These are phyloP conservation scores for Akanthomyces dipterigenus DNA, from an alignment of 2,329 filamentous ascomycete species.

Conservation along the genomic window DNA sequence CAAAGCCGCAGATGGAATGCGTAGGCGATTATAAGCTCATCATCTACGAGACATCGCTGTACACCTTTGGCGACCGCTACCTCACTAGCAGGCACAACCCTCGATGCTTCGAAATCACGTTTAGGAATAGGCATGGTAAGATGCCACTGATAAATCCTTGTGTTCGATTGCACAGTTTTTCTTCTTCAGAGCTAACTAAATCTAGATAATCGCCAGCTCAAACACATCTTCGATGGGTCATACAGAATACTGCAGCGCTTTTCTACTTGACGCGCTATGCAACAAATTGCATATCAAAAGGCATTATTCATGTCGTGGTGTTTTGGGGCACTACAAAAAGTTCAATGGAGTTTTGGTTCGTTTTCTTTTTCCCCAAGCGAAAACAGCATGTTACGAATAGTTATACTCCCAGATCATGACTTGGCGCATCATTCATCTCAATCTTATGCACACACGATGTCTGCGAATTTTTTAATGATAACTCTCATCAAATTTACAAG, in stretches of 20 bases:
- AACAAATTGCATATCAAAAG: neutral
- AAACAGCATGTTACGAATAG: neutral
- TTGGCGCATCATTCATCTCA: neutral
- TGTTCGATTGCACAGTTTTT: neutral
- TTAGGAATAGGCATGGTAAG: neutral
- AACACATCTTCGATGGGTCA: neutral
- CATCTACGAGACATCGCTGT: neutral
- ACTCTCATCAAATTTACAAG: neutral
- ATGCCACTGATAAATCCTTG: no score
- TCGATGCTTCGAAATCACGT: neutral
- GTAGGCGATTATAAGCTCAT: neutral
- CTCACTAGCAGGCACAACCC: neutral
- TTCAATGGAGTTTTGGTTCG: neutral
- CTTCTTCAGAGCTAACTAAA: neutral
- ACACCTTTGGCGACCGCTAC: conserved; percentile 8
- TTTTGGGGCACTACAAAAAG: neutral
- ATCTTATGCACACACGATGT: neutral
- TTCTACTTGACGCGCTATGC: neutral
- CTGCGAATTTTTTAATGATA: neutral
- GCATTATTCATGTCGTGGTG: neutral
- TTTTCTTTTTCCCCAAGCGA: neutral
- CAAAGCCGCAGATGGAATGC: conserved; percentile 1
- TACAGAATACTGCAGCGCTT: neutral
- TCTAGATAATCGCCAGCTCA: neutral
- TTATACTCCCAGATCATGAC: neutral